Conservation (phyloP, 2,329 filamentous ascomycete species). For the Scytalidium lignicola region DNA sequence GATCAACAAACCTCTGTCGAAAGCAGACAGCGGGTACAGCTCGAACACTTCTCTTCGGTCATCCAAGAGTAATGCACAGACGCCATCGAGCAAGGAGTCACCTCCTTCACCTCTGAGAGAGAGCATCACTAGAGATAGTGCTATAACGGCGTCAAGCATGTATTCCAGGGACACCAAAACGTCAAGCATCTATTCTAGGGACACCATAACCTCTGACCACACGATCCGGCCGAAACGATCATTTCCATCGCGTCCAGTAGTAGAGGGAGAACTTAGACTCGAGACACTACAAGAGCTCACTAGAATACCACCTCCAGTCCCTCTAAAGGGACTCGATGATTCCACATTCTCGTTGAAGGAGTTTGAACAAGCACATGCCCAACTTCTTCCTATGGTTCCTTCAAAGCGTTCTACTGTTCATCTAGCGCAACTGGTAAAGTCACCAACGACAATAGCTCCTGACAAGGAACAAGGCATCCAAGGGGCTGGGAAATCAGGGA, state of each 20-base stretch:
- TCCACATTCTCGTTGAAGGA: neutral
- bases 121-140: slow-evolving; percentile 2
- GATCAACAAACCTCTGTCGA: slow-evolving; percentile 38
- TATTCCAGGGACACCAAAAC: too few species aligned
- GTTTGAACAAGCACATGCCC: neutral
- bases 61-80: slow-evolving; percentile 26
- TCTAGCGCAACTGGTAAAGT: neutral
- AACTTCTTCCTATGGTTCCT: neutral
- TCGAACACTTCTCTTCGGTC: slow-evolving; percentile 55
- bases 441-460: neutral
- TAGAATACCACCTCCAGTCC: slow-evolving; percentile 10
- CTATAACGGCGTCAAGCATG: slow-evolving; percentile 9
- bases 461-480: neutral
- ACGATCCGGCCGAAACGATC: slow-evolving; percentile 9
- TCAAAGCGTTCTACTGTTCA: slow-evolving; percentile 1
- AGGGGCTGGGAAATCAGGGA: too few species aligned
- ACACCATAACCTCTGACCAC: slow-evolving; percentile 5
- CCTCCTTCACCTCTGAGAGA: slow-evolving; percentile 14
- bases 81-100: slow-evolving; percentile 9
- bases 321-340: slow-evolving; percentile 2
- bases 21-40: slow-evolving; percentile 57
- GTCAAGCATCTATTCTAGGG: slow-evolving; percentile 14
- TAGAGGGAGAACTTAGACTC: slow-evolving; percentile 3
- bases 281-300: slow-evolving; percentile 4
- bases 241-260: slow-evolving; percentile 11